A percentile compares a stretch with the other conserved stretches of the same genome.
phyloP scores from a whole-genome alignment of 306 rosid genomes.

The Spatholobus suberectus region DNA sequence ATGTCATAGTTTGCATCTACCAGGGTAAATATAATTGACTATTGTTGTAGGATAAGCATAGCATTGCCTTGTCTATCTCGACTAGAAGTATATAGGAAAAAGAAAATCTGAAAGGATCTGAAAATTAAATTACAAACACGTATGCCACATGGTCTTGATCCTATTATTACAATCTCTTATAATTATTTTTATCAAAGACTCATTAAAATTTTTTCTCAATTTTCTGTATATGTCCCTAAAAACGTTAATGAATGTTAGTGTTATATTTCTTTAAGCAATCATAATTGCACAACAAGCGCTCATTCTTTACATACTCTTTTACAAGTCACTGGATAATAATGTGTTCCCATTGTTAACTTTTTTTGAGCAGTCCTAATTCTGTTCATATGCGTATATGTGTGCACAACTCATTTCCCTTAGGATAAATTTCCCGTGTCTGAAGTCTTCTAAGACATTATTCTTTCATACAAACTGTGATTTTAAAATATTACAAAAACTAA shows the following conservation, averaged over 20 bases:
- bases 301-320: neutral
- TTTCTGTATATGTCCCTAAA: neutral
- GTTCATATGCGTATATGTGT: neutral
- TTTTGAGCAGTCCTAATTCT: neutral
- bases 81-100: neutral
- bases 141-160: neutral
- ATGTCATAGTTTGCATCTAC: neutral
- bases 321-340: neutral
- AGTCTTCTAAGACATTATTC: neutral
- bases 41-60: too few species aligned
- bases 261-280: neutral
- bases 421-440: neutral
- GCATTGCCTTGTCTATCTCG: neutral
- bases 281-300: neutral
- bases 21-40: too few species aligned
- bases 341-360: neutral
- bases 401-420: neutral
- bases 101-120: too few species aligned
- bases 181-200: too few species aligned
- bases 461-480: neutral
- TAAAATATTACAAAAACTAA: neutral
- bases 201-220: neutral
- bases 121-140: neutral
- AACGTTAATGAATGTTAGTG: neutral
- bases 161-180: neutral